phyloP scores from a whole-genome alignment of 495 filamentous ascomycete genomes.

The Neurospora pannonica region DNA sequence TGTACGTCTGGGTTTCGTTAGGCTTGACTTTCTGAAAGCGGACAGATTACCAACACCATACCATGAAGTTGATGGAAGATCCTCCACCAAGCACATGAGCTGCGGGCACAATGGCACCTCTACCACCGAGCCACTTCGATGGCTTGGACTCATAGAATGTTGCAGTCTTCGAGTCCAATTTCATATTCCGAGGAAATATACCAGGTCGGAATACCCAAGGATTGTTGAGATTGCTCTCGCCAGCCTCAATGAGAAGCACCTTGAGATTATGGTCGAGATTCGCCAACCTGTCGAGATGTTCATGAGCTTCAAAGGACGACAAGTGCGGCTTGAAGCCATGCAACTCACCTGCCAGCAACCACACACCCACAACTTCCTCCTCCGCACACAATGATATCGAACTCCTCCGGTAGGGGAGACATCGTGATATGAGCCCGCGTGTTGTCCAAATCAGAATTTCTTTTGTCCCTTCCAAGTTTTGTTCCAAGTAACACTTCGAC shows the following conservation, averaged over 20 bases:
- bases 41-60: slow-evolving; percentile 11
- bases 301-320: neutral
- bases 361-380: slow-evolving; percentile 66
- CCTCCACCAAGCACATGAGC: slow-evolving; percentile 71
- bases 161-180: slow-evolving; percentile 71
- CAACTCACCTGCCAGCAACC: slow-evolving; percentile 52
- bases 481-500: neutral
- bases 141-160: slow-evolving; percentile 74
- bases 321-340: neutral
- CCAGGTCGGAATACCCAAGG: slow-evolving; percentile 74
- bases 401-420: slow-evolving; percentile 53
- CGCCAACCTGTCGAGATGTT: slow-evolving; percentile 44
- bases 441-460: neutral
- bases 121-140: slow-evolving; percentile 61
- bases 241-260: slow-evolving; percentile 69
- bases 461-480: neutral
- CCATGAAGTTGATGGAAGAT: slow-evolving; percentile 77
- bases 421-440: slow-evolving; percentile 11
- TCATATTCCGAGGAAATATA: slow-evolving; percentile 53
- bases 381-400: slow-evolving; percentile 77
- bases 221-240: slow-evolving; percentile 74
- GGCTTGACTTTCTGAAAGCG: neutral
- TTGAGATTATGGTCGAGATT: slow-evolving; percentile 75
- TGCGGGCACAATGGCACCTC: slow-evolving; percentile 68
- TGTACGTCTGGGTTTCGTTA: slow-evolving; percentile 59